Conservation (phyloP, 108 stramenopile genomes). For the Thalassiosira profunda region DNA sequence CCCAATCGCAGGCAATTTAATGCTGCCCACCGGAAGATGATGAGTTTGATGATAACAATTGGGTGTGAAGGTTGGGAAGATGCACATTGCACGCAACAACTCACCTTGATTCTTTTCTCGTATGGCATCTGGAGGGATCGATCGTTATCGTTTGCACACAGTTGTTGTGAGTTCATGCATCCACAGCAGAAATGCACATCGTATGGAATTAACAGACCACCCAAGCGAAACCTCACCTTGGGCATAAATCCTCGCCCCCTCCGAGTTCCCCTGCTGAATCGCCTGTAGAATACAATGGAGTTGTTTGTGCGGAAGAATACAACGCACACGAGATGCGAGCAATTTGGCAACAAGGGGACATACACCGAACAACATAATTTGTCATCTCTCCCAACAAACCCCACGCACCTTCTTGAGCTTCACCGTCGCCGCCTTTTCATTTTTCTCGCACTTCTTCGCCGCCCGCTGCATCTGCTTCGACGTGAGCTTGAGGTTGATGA, state of each 20-base stretch:
- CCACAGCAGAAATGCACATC: no score
- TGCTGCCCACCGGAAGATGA: slow-evolving; percentile 21
- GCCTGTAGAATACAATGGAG: slow-evolving; percentile 52
- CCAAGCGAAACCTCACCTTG: no score
- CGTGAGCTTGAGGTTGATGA: slow-evolving; percentile 95
- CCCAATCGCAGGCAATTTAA: slow-evolving; percentile 93
- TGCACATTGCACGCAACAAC: slow-evolving; percentile 1
- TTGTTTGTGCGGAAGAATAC: background rate
- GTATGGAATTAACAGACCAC: no score
- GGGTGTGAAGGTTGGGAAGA: background rate
- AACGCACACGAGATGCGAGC: background rate
- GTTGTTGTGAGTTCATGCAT: no score
- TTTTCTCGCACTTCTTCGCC: slow-evolving; percentile 97
- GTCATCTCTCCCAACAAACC: background rate
- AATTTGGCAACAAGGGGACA: background rate
- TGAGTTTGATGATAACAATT: background rate
- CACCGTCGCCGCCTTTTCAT: slow-evolving; percentile 87
- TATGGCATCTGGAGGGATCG: no score
- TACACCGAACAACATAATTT: background rate
- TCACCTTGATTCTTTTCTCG: slow-evolving; percentile 96
- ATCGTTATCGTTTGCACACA: no score
- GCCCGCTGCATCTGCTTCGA: slow-evolving; percentile 97
- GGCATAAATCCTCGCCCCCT: slow-evolving; percentile 97
- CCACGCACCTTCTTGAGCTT: slow-evolving; percentile 92
- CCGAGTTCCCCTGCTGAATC: slow-evolving; percentile 91